Evolutionary conservation across 805 yeast species (phyloP), one percentile per base, ranked within the genome.

Genomic region (Candida sonorensis): DNA sequence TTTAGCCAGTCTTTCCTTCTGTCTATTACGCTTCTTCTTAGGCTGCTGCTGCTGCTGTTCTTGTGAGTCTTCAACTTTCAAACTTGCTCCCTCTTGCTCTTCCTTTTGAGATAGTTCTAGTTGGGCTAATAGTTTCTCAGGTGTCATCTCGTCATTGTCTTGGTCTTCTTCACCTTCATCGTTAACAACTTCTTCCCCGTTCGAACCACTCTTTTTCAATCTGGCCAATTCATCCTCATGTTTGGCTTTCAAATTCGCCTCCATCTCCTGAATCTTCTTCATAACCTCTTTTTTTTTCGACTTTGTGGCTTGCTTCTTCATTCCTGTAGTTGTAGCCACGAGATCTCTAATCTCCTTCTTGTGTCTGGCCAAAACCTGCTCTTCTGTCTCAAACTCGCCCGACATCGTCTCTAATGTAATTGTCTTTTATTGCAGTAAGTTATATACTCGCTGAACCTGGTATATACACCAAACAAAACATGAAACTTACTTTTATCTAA

Each of bases 221-320:
- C 43, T 55, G 17, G 45, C 45, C 34, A 75, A 30, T 50, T 86
- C 95, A 8, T 46, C 26, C 21, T 59, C 60, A 27, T 86, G 95
- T 33, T 60, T 67, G 15, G 35, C 46, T 36, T 71, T 70, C 46
- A 85, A 51, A 9, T 66, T 72, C 2, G 57, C 57, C 46, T 82
- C 85, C 61, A 85, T 44, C 27, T 67, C 72, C 24, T 64, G 64
- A 44, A 88, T 78, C 46, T 73, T 72, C 33, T 64, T 64, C 42
- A 66, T 55, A 8, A 85, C 78, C 38, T 74, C 75, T 53, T 81
- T 82, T 45, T 81, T 72, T 31, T 78, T 82, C 30, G 86, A 79
- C 50, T 85, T 83, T 12, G 85, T 75, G 2, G 90, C 88, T 55
- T 80, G 90, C 47, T 84, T 84, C 60, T 81, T 84, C 67, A 87